These are phyloP conservation scores for Candida tallmaniae DNA, from an alignment of 805 yeast species.

Conservation along the genomic window DNA sequence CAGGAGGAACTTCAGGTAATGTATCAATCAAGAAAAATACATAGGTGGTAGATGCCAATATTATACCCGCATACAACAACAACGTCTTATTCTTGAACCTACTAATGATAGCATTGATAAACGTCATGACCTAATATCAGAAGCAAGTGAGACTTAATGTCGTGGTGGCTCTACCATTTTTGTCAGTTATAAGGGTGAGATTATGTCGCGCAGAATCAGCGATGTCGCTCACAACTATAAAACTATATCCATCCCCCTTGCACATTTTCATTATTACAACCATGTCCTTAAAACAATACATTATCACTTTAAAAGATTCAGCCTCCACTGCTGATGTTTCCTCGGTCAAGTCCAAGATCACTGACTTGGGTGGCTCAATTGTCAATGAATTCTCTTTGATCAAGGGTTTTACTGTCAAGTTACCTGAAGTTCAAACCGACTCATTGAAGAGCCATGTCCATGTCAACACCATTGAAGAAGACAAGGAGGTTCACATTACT, in stretches of 20 bases:
- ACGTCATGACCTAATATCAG: too few relatives aligned
- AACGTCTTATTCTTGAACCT: slow-evolving; percentile 31
- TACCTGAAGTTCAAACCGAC: slow-evolving; percentile 50
- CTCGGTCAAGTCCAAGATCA: slow-evolving; percentile 44
- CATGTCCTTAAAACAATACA: slow-evolving; percentile 24
- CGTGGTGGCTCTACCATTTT: too few relatives aligned
- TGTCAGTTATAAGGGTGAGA: too few relatives aligned
- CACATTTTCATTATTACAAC: too few relatives aligned
- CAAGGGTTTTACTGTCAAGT: slow-evolving; percentile 60
- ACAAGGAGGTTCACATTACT: slow-evolving; percentile 54
- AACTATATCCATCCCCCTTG: too few relatives aligned
- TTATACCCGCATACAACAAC: slow-evolving; percentile 28
- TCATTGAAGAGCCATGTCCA: slow-evolving; percentile 45
- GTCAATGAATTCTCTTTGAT: slow-evolving; percentile 58
- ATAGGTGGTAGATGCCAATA: slow-evolving; percentile 25
- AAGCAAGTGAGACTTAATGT: too few relatives aligned
- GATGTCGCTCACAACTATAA: too few relatives aligned
- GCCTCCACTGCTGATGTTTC: slow-evolving; percentile 37
- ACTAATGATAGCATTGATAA: slow-evolving; percentile 26
- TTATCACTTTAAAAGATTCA: slow-evolving; percentile 45
- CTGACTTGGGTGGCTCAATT: slow-evolving; percentile 55
- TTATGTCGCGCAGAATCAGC: too few relatives aligned
- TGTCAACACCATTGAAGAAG: slow-evolving; percentile 63
- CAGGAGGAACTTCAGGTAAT: slow-evolving; percentile 11
- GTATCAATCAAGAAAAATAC: slow-evolving; percentile 19